A percentile compares a stretch with the other conserved stretches of the same genome.
phyloP scores from a whole-genome alignment of 306 rosid species.

The Quercus parvula region DNA sequence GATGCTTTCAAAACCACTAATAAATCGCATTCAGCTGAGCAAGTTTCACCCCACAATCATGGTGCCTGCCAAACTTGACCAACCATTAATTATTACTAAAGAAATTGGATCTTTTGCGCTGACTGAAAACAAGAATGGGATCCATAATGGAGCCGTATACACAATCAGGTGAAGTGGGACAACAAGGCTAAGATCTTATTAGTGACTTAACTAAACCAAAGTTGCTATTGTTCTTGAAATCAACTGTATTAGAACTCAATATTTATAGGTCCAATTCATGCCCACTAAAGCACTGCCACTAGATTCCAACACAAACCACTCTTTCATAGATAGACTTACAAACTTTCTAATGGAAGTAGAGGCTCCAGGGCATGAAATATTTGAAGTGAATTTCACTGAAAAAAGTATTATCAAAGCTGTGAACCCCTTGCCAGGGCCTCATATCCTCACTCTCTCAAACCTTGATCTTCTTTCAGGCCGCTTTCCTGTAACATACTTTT shows the following conservation, averaged over 20 bases:
- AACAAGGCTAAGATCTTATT: too few relatives aligned
- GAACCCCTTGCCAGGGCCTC: conserved; percentile 33
- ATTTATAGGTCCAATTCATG: background rate
- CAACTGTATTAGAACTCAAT: conserved; percentile 20
- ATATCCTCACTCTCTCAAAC: conserved; percentile 56
- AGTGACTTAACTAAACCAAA: too few relatives aligned
- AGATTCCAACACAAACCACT: conserved; percentile 4
- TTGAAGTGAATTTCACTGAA: conserved; percentile 44
- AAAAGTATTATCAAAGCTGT: conserved; percentile 53
- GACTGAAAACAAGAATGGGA: too few relatives aligned
- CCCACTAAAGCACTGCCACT: background rate
- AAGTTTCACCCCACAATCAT: conserved; percentile 23
- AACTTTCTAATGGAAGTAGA: conserved; percentile 22
- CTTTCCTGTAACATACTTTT: conserved; percentile 78
- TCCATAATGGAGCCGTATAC: too few relatives aligned
- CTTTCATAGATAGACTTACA: background rate
- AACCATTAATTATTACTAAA: background rate
- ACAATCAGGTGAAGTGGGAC: too few relatives aligned
- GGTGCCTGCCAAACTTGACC: conserved; percentile 42
- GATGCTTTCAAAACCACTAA: background rate
- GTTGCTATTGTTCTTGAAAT: background rate
- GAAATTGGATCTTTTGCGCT: background rate
- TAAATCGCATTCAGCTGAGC: background rate
- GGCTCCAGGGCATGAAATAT: conserved; percentile 1
- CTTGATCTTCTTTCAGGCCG: conserved; percentile 91